phyloP scores from a whole-genome alignment of 2,329 filamentous ascomycete species.

The Rutstroemia sp. region DNA sequence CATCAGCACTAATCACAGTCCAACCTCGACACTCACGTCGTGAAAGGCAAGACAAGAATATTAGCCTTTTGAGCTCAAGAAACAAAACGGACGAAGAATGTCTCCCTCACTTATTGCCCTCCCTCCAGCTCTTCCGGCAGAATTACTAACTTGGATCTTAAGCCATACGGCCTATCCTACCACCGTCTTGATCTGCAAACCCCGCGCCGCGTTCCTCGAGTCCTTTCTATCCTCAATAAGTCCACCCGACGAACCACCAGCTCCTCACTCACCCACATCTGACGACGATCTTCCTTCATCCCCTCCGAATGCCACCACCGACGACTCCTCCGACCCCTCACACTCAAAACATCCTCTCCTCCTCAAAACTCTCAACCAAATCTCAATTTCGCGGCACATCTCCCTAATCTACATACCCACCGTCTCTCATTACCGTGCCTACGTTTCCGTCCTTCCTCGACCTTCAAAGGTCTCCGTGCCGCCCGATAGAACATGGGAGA shows the following conservation, averaged over 20 bases:
- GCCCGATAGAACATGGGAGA: not conserved
- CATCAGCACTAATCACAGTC: slow-evolving; percentile 20
- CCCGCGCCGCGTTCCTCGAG: slow-evolving; percentile 55
- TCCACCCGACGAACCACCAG: not conserved
- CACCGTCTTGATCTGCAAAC: slow-evolving; percentile 64
- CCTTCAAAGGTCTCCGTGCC: slow-evolving; percentile 1
- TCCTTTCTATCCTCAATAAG: slow-evolving; percentile 45
- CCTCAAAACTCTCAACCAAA: slow-evolving; percentile 57
- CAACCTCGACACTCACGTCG: not conserved
- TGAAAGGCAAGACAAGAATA: not conserved
- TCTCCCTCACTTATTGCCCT: slow-evolving; percentile 37
- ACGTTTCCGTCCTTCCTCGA: slow-evolving; percentile 46
- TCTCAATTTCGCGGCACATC: slow-evolving; percentile 62
- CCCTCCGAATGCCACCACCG: not conserved
- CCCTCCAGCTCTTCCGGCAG: slow-evolving; percentile 45
- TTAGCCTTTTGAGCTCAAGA: not conserved
- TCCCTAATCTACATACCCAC: slow-evolving; percentile 67
- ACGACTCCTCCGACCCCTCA: slow-evolving; percentile 10
- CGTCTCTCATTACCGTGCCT: slow-evolving; percentile 69
- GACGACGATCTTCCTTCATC: slow-evolving; percentile 1
- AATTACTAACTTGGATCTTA: slow-evolving; percentile 60
- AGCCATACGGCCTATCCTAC: slow-evolving; percentile 47
- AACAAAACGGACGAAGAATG: slow-evolving; percentile 11
- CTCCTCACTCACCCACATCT: slow-evolving; percentile 7
- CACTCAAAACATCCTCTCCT: slow-evolving; percentile 39